These are phyloP conservation scores for Boletus subcaerulescens DNA, from an alignment of 768 basidiomycete genomes.

Conservation along the genomic window DNA sequence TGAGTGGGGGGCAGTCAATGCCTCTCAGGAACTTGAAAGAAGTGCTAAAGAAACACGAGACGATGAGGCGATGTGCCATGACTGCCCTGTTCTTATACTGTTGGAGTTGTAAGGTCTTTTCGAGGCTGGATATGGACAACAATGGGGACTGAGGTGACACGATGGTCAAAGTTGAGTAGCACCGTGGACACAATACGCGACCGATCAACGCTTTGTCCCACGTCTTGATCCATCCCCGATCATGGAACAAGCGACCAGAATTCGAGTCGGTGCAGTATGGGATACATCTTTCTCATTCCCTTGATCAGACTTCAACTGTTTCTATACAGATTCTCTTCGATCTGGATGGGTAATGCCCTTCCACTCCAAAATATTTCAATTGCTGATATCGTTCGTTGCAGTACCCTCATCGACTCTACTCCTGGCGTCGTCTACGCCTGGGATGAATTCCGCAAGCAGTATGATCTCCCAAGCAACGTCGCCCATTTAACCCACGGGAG, in stretches of 20 bases:
- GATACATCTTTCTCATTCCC: not conserved
- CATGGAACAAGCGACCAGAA: conserved; percentile 19
- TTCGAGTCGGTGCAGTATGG: conserved; percentile 55
- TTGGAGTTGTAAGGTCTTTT: not conserved
- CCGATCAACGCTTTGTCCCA: not conserved
- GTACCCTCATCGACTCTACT: conserved; percentile 79
- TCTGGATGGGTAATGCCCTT: conserved; percentile 56
- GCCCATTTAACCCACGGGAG: conserved; percentile 72
- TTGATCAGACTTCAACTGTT: conserved; percentile 1
- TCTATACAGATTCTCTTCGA: conserved; percentile 59
- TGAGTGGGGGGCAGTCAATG: conserved; percentile 25
- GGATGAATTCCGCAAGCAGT: conserved; percentile 64
- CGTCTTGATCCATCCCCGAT: not conserved
- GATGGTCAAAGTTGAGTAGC: no score
- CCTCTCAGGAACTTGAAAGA: conserved; percentile 9
- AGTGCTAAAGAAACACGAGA: not conserved
- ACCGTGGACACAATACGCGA: no score
- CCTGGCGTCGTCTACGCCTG: conserved; percentile 80
- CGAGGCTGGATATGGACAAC: not conserved
- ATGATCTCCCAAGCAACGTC: conserved; percentile 49
- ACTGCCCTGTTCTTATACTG: conserved; percentile 17
- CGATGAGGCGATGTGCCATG: not conserved
- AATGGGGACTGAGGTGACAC: no score
- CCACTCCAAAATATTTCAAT: not conserved
- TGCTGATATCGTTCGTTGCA: conserved; percentile 26